Conservation (phyloP, 192 early-diverging fungal species). For the Gamsiella multidivaricata region DNA sequence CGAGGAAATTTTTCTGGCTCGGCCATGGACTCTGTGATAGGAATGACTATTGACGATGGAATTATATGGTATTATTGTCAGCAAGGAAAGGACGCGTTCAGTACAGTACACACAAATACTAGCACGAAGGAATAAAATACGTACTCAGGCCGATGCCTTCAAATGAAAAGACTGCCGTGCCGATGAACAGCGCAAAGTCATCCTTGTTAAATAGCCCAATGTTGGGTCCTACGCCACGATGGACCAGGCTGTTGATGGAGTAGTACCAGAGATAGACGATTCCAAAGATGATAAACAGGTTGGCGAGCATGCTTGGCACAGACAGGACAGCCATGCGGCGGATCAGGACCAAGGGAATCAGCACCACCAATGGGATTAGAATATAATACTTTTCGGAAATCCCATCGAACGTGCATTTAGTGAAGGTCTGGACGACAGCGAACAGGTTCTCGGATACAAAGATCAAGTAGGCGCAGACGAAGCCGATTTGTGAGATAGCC, state of each 20-base stretch:
- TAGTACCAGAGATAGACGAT: slow-evolving; percentile 73
- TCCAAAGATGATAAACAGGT: slow-evolving; percentile 80
- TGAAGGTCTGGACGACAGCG: slow-evolving; percentile 76
- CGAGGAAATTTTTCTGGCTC: slow-evolving; percentile 65
- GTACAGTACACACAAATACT: not conserved
- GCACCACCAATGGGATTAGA: slow-evolving; percentile 76
- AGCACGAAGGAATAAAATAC: not conserved
- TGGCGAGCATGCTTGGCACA: slow-evolving; percentile 72
- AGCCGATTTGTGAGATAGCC: slow-evolving; percentile 80
- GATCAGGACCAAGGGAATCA: slow-evolving; percentile 77
- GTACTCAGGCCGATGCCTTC: slow-evolving; percentile 50
- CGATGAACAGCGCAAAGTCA: slow-evolving; percentile 75
- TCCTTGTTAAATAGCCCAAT: slow-evolving; percentile 66
- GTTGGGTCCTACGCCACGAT: slow-evolving; percentile 59
- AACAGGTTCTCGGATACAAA: slow-evolving; percentile 89
- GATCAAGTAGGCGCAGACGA: slow-evolving; percentile 89
- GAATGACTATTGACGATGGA: slow-evolving; percentile 59
- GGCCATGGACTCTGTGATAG: slow-evolving; percentile 67
- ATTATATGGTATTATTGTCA: not conserved
- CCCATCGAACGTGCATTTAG: slow-evolving; percentile 67
- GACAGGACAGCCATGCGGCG: slow-evolving; percentile 69
- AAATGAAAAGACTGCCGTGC: slow-evolving; percentile 73
- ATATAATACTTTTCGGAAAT: slow-evolving; percentile 76
- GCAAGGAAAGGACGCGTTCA: not conserved
- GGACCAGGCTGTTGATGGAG: slow-evolving; percentile 58